Evolutionary conservation across 2,329 filamentous ascomycete species (phyloP).

Genomic region (Arthrobotrys sphaeroides): DNA sequence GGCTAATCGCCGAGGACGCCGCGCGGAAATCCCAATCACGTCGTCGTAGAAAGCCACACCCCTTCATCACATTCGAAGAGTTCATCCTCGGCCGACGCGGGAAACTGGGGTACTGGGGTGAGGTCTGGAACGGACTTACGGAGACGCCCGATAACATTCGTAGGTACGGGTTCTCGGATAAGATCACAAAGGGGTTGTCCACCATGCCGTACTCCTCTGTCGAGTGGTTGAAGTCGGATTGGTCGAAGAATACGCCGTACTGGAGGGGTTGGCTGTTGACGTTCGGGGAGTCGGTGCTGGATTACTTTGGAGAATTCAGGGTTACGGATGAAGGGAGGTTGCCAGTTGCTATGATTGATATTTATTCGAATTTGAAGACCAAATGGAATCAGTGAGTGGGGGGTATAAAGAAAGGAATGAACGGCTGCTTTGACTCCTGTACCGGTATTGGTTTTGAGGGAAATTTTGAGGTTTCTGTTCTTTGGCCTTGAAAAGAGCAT

Average conservation of each 20-base stretch:
- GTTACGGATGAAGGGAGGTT: conserved; percentile 22
- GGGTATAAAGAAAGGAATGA: not conserved
- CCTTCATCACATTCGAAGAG: conserved; percentile 65
- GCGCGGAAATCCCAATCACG: conserved; percentile 52
- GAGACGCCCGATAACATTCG: not conserved
- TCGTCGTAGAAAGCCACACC: conserved; percentile 60
- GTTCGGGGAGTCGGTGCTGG: conserved; percentile 36
- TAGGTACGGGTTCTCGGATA: conserved; percentile 10
- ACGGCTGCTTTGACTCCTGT: not conserved
- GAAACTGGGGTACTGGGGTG: conserved; percentile 57
- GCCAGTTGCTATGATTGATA: conserved; percentile 49
- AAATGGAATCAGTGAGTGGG: conserved; percentile 43
- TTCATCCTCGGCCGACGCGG: conserved; percentile 58
- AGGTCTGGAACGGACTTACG: conserved; percentile 59
- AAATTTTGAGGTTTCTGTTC: not conserved
- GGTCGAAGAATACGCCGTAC: conserved; percentile 26
- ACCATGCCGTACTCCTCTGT: not conserved
- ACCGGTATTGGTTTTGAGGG: not conserved
- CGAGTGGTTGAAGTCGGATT: conserved; percentile 34
- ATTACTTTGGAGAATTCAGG: conserved; percentile 36
- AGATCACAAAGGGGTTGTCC: conserved; percentile 5
- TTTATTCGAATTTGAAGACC: conserved; percentile 46
- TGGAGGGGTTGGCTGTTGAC: conserved; percentile 43
- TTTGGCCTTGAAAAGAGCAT: too few relatives aligned
- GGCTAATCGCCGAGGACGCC: not conserved